Base-by-base conservation (phyloP, 495 filamentous ascomycete genomes). In the Xylaria bambusicola region DNA sequence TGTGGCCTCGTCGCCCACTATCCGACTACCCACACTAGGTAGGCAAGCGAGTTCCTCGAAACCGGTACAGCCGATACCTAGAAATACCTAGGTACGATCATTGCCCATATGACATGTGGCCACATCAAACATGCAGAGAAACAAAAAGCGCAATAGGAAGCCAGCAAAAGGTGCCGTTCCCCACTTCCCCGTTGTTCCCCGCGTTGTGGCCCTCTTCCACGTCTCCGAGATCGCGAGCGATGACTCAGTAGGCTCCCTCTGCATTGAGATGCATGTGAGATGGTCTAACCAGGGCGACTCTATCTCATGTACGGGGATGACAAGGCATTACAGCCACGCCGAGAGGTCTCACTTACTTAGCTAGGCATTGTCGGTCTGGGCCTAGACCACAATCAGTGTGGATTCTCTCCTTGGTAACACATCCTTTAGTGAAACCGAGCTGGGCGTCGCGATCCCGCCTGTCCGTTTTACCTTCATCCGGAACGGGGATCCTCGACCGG, bases 201-300 rank as follows among this genome's bases (percentile, higher is more conserved):
- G 36, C 21, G 38, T 18, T n/a, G n/a, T n/a, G n/a, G n/a, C n/a
- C 17, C 26, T 29, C 24, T 36, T 24, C 52, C 52, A 54, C 31
- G 38, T 27, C 50, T 52, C 52, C 52, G 52, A 54, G 52, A 42
- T 24, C 38, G 38, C 33, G 20, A 33, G 47, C n/a, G 18, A 20
- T 44, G 52, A 42, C 24, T 44, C 36, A 42, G 51, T 8, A 21
- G 51, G 6, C 20, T 6, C 13, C 24, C 51, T 42, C 36, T 24
- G 23, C 51, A 54, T 31, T 18, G 24, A 44, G 38, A 29, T 26
- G 15, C 35, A 54, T 23, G 40, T 38, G 26, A 15, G 8, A 33
- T 20, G n/a, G 52, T 44, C 36, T 7, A 20, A 44, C 38, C 31
- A 17, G 38, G 26, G 26, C 17, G 24, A 38, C 21, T 8, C 52